Conservation (phyloP, 1,284 basidiomycete genomes). For the Trichosporon sp. region DNA sequence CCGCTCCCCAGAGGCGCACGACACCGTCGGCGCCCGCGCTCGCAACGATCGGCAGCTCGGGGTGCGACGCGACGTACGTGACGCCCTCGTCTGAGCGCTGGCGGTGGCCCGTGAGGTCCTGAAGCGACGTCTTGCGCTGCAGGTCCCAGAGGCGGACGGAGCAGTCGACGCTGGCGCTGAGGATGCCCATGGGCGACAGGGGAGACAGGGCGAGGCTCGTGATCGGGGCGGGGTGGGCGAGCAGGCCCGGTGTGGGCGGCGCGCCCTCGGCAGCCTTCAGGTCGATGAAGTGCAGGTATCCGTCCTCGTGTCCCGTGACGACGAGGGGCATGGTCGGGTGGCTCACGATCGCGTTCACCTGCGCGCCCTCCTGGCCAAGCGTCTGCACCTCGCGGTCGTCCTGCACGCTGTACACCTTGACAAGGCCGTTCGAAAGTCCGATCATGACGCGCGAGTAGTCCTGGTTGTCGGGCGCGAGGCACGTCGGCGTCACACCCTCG, state of each 20-base stretch:
- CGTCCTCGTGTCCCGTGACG: conserved; percentile 89
- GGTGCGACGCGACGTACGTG: conserved; percentile 57
- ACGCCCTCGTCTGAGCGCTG: conserved; percentile 87
- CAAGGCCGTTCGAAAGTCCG: conserved; percentile 81
- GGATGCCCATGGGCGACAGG: conserved; percentile 62
- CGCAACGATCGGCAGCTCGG: conserved; percentile 77
- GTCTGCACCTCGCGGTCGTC: conserved; percentile 71
- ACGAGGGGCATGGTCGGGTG: conserved; percentile 87
- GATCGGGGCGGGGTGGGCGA: conserved; percentile 85
- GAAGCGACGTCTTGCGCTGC: conserved; percentile 61
- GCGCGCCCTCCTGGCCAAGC: conserved; percentile 58
- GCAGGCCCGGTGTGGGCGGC: conserved; percentile 82
- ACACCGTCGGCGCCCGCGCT: conserved; percentile 94
- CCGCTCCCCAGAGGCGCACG: conserved; percentile 65
- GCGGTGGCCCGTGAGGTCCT: conserved; percentile 80
- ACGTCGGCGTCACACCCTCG: conserved; percentile 60
- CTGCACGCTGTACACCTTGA: conserved; percentile 86
- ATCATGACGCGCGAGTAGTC: conserved; percentile 56
- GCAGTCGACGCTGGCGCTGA: conserved; percentile 89
- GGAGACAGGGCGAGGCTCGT: conserved; percentile 86
- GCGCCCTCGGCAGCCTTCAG: conserved; percentile 57
- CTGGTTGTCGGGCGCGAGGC: conserved; percentile 55
- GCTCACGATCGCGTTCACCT: conserved; percentile 83
- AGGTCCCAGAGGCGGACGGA: conserved; percentile 94
- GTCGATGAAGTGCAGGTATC: conserved; percentile 85